Base-by-base conservation (phyloP, 148 eudicot genomes). In the Nepenthes mirabilis region DNA sequence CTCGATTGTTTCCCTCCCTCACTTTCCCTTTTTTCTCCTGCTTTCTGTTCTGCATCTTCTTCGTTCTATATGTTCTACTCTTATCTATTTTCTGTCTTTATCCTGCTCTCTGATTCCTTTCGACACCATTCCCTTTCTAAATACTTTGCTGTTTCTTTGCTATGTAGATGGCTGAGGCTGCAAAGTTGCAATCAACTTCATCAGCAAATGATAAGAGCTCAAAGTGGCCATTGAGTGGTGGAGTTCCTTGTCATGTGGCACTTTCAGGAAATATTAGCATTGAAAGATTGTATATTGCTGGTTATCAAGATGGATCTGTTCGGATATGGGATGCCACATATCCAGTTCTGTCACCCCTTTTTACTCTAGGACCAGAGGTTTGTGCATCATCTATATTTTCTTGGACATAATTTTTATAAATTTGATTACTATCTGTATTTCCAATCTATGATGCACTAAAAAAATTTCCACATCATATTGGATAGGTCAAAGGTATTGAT, bases 221-320 rank as follows among this genome's bases (percentile, higher is more conserved):
- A 56, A 79, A 71, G 53, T 89, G 97, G 99, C 99, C 99, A 61
- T 52, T 88, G 65, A 82, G 73, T 57, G 99, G 99, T 53, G 97
- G 99, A 55, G 73, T 94, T 72, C 88, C 91, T 59, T 71, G 71
- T 74, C 74, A 78, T 64, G 60, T 64, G 65, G 73, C 89, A 37
- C 68, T 68, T 34, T 66, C 72, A 60, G 83, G 78, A 72, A 72
- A 69, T 68, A 66, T 70, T 48, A 60, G 54, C 63, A 74, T 82
- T 56, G 75, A 80, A 74, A 79, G 84, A 69, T 52, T 94, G 37
- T 89, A 86, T 72, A 70, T 94, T 62, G 96, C 91, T 74, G 99
- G 99, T 52, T 94, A 94, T 79, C 86, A 84, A 70, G 91, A 94
- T 74, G 97, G 99, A 58, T 79, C 84, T 47, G 80, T 84, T 64